Evolutionary conservation across 192 early-diverging fungal genomes (phyloP).

Genomic region (Pilaira anomala): DNA sequence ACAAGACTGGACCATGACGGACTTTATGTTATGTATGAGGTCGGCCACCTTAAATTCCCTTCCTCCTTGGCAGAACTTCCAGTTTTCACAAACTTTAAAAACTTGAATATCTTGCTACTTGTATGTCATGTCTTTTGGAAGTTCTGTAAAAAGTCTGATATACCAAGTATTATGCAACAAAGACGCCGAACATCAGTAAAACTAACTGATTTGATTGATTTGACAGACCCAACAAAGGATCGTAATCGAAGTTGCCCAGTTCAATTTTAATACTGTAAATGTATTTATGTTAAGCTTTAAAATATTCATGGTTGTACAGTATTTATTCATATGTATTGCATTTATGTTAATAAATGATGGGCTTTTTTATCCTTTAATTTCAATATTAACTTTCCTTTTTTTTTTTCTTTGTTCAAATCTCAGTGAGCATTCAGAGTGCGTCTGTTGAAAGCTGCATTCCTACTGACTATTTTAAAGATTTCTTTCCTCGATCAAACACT

Average conservation of each 20-base stretch:
- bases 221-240: conserved; percentile 20
- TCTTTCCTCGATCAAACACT: conserved; percentile 24
- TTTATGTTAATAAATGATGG: no score
- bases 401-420: no score
- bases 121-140: conserved; percentile 21
- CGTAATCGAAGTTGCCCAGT: conserved; percentile 11
- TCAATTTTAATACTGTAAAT: conserved; percentile 7
- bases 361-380: no score
- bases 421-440: no score
- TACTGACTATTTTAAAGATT: conserved; percentile 21
- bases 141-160: conserved; percentile 16
- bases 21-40: conserved; percentile 17
- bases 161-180: conserved; percentile 16
- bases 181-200: conserved; percentile 12
- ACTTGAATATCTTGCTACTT: conserved; percentile 16
- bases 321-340: no score
- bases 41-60: conserved; percentile 17
- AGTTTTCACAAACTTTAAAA: conserved; percentile 15
- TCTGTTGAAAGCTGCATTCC: no score
- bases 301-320: no score
- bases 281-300: conserved; percentile 1
- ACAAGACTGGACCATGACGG: conserved; percentile 18
- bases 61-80: conserved; percentile 17
- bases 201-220: conserved; percentile 13
- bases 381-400: no score